Evolutionary conservation across 2,329 filamentous ascomycete species (phyloP).

Genomic region (Apiospora kogelbergensis): DNA sequence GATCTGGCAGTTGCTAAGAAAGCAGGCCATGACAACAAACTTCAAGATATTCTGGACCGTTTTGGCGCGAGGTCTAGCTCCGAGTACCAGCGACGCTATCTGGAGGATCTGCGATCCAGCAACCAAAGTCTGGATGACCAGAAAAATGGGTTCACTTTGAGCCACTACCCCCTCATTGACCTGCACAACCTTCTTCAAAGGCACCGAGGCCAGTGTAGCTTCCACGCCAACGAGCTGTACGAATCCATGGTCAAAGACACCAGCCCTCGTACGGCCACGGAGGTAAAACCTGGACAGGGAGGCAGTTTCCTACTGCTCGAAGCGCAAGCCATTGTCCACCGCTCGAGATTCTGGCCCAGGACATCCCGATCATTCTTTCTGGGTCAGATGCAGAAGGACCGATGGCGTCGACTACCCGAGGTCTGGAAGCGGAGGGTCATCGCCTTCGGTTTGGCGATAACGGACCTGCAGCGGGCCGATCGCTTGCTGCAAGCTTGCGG

Average conservation of each 20-base stretch:
- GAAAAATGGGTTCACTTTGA: not conserved
- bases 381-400: constrained; percentile 27
- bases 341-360: constrained; percentile 22
- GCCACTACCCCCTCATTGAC: not conserved
- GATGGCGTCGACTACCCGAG: constrained; percentile 26
- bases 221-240: not conserved
- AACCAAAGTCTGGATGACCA: not conserved
- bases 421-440: constrained; percentile 38
- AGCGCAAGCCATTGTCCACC: not conserved
- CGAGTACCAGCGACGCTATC: not conserved
- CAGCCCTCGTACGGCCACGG: not conserved
- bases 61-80: not conserved
- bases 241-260: not conserved
- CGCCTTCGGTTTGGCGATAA: constrained; percentile 40
- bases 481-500: constrained; percentile 34
- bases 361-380: constrained; percentile 35
- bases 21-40: not conserved
- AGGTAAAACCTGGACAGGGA: not conserved
- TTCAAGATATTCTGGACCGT: not conserved
- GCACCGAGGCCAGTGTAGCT: too few relatives aligned
- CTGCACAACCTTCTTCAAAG: too few relatives aligned
- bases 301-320: too few relatives aligned
- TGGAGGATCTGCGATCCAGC: not conserved
- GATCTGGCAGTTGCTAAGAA: not conserved
- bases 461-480: constrained; percentile 40